Evolutionary conservation across 768 basidiomycete species (phyloP).

Genomic region (Ramaria rubella): DNA sequence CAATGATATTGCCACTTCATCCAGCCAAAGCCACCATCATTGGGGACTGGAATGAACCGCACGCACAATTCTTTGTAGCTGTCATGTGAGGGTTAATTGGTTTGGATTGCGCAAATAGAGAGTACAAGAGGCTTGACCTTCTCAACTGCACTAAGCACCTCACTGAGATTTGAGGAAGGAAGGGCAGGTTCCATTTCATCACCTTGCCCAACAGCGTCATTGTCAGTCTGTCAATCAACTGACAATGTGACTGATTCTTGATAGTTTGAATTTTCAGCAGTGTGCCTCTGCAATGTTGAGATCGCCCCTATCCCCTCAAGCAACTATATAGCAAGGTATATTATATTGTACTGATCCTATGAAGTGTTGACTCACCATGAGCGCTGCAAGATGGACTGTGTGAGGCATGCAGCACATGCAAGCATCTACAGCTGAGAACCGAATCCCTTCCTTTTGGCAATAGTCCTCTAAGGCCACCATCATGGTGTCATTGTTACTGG

Average conservation of each 20-base stretch:
- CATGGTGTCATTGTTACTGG: slow-evolving; percentile 20
- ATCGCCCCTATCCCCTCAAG: slow-evolving; percentile 28
- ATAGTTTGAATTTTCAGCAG: slow-evolving; percentile 19
- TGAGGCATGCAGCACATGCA: slow-evolving; percentile 25
- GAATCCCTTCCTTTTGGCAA: slow-evolving; percentile 6
- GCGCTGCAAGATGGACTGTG: slow-evolving; percentile 21
- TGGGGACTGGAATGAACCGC: slow-evolving; percentile 6
- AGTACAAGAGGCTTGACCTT: slow-evolving; percentile 7
- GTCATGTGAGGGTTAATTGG: not conserved
- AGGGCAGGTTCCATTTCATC: slow-evolving; percentile 9
- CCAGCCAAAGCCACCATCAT: slow-evolving; percentile 1
- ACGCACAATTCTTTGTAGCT: slow-evolving; percentile 12
- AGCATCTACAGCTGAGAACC: slow-evolving; percentile 14
- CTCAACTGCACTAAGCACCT: not conserved
- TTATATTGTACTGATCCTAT: not conserved
- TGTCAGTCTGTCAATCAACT: slow-evolving; percentile 12
- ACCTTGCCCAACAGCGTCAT: slow-evolving; percentile 10
- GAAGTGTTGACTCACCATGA: slow-evolving; percentile 16
- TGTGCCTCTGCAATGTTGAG: slow-evolving; percentile 18
- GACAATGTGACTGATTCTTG: not conserved
- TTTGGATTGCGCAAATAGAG: not conserved
- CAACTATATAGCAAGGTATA: slow-evolving; percentile 17
- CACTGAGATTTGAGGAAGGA: not conserved
- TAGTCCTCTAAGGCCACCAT: slow-evolving; percentile 8
- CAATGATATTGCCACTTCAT: not conserved